Evolutionary conservation across 164 flowering plant species (phyloP).

Genomic region (Macadamia tetraphylla): DNA sequence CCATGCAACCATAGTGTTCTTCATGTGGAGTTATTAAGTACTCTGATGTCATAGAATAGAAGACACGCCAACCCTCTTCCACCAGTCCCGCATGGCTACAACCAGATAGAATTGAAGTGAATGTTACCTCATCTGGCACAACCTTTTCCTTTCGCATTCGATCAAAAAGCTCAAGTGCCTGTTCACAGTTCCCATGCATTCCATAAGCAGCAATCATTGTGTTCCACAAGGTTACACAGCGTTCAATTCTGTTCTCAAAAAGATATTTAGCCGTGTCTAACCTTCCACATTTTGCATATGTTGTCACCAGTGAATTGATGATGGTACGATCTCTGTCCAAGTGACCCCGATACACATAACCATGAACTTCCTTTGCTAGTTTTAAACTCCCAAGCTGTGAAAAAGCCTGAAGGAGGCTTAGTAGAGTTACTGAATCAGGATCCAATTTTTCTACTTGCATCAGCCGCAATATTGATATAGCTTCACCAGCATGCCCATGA

Average conservation of each 20-base stretch:
- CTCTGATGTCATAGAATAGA: slow-evolving; percentile 36
- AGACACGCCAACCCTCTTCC: slow-evolving; percentile 43
- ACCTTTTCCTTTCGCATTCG: slow-evolving; percentile 30
- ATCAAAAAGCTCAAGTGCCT: slow-evolving; percentile 30
- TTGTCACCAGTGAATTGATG: slow-evolving; percentile 39
- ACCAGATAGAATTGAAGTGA: slow-evolving; percentile 43
- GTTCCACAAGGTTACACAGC: slow-evolving; percentile 36
- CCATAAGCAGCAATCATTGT: slow-evolving; percentile 45
- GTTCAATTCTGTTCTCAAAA: slow-evolving; percentile 24
- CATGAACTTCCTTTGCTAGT: slow-evolving; percentile 42
- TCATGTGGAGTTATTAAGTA: slow-evolving; percentile 29
- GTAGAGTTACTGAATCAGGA: slow-evolving; percentile 34
- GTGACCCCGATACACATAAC: slow-evolving; percentile 24
- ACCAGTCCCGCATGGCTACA: slow-evolving; percentile 64
- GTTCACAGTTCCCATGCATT: slow-evolving; percentile 37
- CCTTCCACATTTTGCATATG: slow-evolving; percentile 53
- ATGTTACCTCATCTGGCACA: slow-evolving; percentile 38
- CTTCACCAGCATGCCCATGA: slow-evolving; percentile 37
- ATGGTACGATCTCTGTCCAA: slow-evolving; percentile 26
- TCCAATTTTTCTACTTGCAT: slow-evolving; percentile 30
- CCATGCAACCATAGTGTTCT: slow-evolving; percentile 62
- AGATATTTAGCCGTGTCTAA: slow-evolving; percentile 26
- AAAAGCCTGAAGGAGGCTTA: slow-evolving; percentile 43
- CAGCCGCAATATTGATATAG: slow-evolving; percentile 29
- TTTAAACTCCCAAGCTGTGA: slow-evolving; percentile 35